Evolutionary conservation across 768 basidiomycete genomes (phyloP).

Genomic region (Ephemerocybe angulata): DNA sequence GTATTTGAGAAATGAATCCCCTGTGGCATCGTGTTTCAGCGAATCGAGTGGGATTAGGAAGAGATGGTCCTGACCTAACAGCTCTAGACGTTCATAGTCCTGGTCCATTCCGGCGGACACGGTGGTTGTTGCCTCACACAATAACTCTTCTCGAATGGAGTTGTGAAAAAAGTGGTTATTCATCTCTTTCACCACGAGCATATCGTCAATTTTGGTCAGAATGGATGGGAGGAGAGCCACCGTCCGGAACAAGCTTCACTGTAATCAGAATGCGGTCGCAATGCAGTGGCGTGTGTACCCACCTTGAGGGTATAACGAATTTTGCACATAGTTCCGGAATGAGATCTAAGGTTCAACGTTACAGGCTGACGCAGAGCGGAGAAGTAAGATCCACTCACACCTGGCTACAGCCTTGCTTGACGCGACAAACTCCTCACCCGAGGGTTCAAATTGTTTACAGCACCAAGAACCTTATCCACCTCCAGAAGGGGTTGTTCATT

Average conservation of each 20-base stretch:
- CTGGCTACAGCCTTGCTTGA: slow-evolving; percentile 45
- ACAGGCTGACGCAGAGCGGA: neutral
- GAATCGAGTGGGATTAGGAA: slow-evolving; percentile 1
- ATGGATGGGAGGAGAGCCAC: slow-evolving; percentile 73
- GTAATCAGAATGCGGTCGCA: slow-evolving; percentile 5
- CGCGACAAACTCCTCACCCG: slow-evolving; percentile 31
- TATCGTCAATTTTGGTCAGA: slow-evolving; percentile 65
- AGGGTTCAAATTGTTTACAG: slow-evolving; percentile 60
- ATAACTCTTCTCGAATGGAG: slow-evolving; percentile 54
- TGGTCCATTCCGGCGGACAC: slow-evolving; percentile 66
- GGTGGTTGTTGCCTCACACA: slow-evolving; percentile 66
- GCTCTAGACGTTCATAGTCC: slow-evolving; percentile 82
- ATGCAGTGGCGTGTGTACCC: neutral
- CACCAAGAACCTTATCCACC: slow-evolving; percentile 48
- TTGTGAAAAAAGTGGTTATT: slow-evolving; percentile 65
- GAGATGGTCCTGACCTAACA: slow-evolving; percentile 55
- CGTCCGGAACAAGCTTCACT: slow-evolving; percentile 61
- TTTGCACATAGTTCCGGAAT: slow-evolving; percentile 81
- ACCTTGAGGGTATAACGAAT: slow-evolving; percentile 74
- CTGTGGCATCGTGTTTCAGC: slow-evolving; percentile 29
- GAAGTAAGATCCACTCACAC: slow-evolving; percentile 42
- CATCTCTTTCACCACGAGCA: slow-evolving; percentile 74
- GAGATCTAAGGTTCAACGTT: slow-evolving; percentile 46
- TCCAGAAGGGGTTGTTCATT: slow-evolving; percentile 71
- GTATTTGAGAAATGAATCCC: slow-evolving; percentile 83